phyloP scores from a whole-genome alignment of 192 early-diverging fungal species.

The Coemansia sp. region DNA sequence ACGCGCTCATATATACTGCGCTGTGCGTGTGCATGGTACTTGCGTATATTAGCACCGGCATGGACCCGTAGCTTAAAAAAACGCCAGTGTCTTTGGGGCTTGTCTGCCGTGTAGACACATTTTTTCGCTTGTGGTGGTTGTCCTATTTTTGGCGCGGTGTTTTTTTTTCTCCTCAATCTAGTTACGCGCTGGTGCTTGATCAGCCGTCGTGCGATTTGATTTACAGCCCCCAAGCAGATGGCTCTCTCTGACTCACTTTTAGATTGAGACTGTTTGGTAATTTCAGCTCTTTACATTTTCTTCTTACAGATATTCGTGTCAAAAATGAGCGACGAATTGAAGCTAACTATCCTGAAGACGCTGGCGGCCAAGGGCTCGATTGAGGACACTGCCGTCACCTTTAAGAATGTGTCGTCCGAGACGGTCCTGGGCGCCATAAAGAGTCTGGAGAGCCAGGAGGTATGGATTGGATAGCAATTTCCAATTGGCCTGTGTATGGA shows the following conservation, averaged over 20 bases:
- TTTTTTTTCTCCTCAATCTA: not conserved
- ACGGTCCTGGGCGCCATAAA: slow-evolving; percentile 86
- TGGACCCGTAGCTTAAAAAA: not conserved
- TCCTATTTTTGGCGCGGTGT: not conserved
- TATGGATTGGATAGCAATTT: slow-evolving; percentile 37
- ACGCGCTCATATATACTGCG: not conserved
- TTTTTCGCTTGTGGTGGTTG: not conserved
- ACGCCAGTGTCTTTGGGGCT: not conserved
- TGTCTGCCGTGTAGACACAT: not conserved
- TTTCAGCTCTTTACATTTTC: not conserved
- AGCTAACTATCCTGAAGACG: slow-evolving; percentile 42
- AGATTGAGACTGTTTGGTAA: not conserved
- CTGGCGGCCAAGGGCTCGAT: slow-evolving; percentile 74
- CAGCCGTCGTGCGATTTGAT: not conserved
- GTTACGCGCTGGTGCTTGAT: not conserved
- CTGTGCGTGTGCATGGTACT: not conserved
- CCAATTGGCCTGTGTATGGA: not conserved
- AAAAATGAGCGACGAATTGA: slow-evolving; percentile 48
- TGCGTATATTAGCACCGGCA: not conserved
- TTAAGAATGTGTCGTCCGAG: slow-evolving; percentile 57
- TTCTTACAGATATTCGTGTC: not conserved
- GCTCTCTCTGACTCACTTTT: not conserved
- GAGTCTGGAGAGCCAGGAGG: slow-evolving; percentile 79
- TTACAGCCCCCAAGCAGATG: not conserved
- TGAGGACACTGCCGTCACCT: slow-evolving; percentile 64